A percentile compares a stretch with the other conserved stretches of the same genome.
Evolutionary conservation across 148 eudicot genomes (phyloP).

Genomic region (Rhododendron ovatum): DNA sequence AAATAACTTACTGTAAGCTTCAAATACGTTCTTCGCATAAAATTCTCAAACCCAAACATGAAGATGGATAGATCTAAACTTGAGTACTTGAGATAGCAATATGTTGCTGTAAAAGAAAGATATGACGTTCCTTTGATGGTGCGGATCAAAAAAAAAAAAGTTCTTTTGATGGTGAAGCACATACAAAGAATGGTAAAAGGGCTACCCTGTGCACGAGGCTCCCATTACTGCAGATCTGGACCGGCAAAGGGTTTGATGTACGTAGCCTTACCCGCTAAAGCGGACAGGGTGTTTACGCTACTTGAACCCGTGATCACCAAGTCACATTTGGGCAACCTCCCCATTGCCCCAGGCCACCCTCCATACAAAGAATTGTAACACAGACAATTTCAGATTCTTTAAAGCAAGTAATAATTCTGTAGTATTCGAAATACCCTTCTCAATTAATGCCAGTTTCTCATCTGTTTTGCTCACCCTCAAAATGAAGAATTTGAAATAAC

Average conservation of each 20-base stretch:
- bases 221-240: not conserved
- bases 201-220: no score
- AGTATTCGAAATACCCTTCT: not conserved
- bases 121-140: not conserved
- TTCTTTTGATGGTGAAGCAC: not conserved
- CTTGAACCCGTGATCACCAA: not conserved
- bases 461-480: not conserved
- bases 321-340: not conserved
- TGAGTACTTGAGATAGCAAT: not conserved
- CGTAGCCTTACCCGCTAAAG: not conserved
- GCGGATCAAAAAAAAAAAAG: not conserved
- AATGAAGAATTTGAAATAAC: not conserved
- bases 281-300: not conserved
- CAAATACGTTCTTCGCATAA: not conserved
- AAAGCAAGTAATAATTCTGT: not conserved
- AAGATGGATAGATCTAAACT: not conserved
- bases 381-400: not conserved
- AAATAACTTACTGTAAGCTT: slow-evolving; percentile 3
- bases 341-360: not conserved
- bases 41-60: not conserved
- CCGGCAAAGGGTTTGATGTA: not conserved
- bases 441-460: not conserved
- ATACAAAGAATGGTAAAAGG: no score
- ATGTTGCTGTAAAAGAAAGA: not conserved
- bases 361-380: not conserved